Evolutionary conservation across 371 early-diverging fungal genomes (phyloP), one percentile per base, ranked within the genome.

Genomic region (Cladochytrium tenue): DNA sequence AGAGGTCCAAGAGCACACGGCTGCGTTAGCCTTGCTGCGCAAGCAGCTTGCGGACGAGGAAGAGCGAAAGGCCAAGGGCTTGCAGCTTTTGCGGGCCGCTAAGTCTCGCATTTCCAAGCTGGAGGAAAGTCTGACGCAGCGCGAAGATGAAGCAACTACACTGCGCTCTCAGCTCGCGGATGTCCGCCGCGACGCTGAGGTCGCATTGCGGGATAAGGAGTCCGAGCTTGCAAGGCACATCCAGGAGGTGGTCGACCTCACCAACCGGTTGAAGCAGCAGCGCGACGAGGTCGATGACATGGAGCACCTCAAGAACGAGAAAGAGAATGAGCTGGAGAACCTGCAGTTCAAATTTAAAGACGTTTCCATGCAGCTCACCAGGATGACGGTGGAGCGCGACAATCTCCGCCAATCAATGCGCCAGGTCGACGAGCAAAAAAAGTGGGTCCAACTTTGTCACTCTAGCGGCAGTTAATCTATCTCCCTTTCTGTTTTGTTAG

Each of bases 11-110:
- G 43, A 43, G 43, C 20, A 43, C 20, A 20, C 7, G 43, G 20
- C 71, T 56, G 20, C 7, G 20, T 20, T 43, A 7, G 43, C 7
- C 7, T 7, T 20, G 43, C 7, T 43, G 13, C 43, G 43, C 13
- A 43, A 43, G 43, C 43, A 43, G 20, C 69, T 77, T 3, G 33
- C 63, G 3, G 74, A 80, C 43, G 79, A 78, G 62, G 81, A 81
- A 59, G 84, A 83, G 59, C 81, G 79, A 73, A 83, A 83, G 64
- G 67, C 58, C 58, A 83, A 81, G 70, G 69, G 72, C 7, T 77
- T 83, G 23, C 80, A 80, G 62, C 70, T 83, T 13, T 63, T 83
- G 28, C 75, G 84, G 23, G 77, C 73, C 59, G 74, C 76, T 58
- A 83, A 83, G 61, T 70, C 73, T 1, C 71, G 78, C 3, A 83